A percentile compares a stretch with the other conserved stretches of the same genome.
Evolutionary conservation across 2,329 filamentous ascomycete genomes (phyloP).

Genomic region (Acarospora socialis): DNA sequence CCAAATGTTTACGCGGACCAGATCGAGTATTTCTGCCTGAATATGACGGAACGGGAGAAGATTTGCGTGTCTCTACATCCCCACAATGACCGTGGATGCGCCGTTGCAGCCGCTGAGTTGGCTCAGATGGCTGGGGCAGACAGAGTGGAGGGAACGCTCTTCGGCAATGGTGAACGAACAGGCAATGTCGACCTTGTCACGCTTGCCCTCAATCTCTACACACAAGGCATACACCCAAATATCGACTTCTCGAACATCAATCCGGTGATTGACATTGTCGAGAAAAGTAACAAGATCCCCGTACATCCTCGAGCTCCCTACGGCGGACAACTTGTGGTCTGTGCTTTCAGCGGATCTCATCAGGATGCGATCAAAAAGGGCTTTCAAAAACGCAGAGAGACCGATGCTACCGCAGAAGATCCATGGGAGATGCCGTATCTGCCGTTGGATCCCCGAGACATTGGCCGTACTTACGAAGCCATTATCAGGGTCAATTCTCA

Average conservation of each 20-base stretch:
- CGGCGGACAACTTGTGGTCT: slow-evolving; percentile 77
- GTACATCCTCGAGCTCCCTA: slow-evolving; percentile 81
- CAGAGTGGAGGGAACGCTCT: slow-evolving; percentile 83
- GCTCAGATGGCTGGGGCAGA: slow-evolving; percentile 95
- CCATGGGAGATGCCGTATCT: slow-evolving; percentile 82
- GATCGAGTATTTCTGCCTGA: slow-evolving; percentile 85
- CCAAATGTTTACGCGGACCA: slow-evolving; percentile 94
- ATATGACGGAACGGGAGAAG: slow-evolving; percentile 74
- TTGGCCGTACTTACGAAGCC: slow-evolving; percentile 93
- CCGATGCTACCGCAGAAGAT: slow-evolving; percentile 46
- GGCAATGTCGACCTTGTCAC: slow-evolving; percentile 63
- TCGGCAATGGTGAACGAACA: slow-evolving; percentile 89
- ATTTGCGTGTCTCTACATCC: slow-evolving; percentile 81
- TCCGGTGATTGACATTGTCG: slow-evolving; percentile 71
- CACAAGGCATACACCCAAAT: slow-evolving; percentile 68
- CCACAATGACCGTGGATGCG: slow-evolving; percentile 88
- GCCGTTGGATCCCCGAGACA: slow-evolving; percentile 82
- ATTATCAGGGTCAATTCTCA: slow-evolving; percentile 97
- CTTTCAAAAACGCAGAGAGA: slow-evolving; percentile 55
- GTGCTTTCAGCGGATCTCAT: slow-evolving; percentile 79
- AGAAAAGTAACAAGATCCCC: slow-evolving; percentile 65
- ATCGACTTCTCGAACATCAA: slow-evolving; percentile 86
- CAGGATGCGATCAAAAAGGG: slow-evolving; percentile 54
- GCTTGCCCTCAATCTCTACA: slow-evolving; percentile 82
- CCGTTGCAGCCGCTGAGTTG: slow-evolving; percentile 76